A percentile compares a stretch with the other conserved stretches of the same genome.
These are phyloP conservation scores for Lactarius sp. DNA, from an alignment of 768 basidiomycete species.

Conservation along the genomic window DNA sequence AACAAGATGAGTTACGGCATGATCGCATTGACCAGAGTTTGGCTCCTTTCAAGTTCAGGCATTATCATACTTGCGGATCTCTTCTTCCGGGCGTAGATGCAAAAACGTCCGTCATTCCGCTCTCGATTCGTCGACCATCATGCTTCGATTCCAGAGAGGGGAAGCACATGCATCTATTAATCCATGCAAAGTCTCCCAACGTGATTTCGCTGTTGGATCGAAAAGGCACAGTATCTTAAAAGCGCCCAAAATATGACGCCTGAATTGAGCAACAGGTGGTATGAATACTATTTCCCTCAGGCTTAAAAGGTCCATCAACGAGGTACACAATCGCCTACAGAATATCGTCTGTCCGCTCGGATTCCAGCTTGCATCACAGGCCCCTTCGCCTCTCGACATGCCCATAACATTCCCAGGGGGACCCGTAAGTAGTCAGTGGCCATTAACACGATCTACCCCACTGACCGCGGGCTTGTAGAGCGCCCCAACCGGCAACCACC, in stretches of 20 bases:
- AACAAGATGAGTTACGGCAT: neutral
- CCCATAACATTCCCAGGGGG: neutral
- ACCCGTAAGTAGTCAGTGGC: neutral
- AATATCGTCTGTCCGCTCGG: slow-evolving; percentile 4
- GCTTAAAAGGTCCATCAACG: slow-evolving; percentile 21
- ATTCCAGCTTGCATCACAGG: neutral
- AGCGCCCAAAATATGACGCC: neutral
- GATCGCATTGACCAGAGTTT: neutral
- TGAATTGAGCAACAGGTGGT: neutral
- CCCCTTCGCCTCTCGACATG: slow-evolving; percentile 4
- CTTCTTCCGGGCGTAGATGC: neutral
- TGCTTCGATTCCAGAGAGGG: neutral
- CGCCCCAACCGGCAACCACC: neutral
- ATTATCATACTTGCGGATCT: neutral
- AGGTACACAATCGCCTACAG: slow-evolving; percentile 15
- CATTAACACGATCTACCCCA: neutral
- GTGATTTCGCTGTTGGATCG: slow-evolving; percentile 12
- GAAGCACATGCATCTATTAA: neutral
- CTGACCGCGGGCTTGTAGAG: neutral
- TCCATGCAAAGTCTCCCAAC: neutral
- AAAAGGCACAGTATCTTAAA: neutral
- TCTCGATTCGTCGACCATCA: neutral
- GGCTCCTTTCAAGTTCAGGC: neutral
- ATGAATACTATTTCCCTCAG: neutral
- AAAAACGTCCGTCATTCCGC: neutral